Evolutionary conservation across 2,329 filamentous ascomycete species (phyloP), one percentile per base, ranked within the genome.

Genomic region (Pseudogymnoascus destructans): DNA sequence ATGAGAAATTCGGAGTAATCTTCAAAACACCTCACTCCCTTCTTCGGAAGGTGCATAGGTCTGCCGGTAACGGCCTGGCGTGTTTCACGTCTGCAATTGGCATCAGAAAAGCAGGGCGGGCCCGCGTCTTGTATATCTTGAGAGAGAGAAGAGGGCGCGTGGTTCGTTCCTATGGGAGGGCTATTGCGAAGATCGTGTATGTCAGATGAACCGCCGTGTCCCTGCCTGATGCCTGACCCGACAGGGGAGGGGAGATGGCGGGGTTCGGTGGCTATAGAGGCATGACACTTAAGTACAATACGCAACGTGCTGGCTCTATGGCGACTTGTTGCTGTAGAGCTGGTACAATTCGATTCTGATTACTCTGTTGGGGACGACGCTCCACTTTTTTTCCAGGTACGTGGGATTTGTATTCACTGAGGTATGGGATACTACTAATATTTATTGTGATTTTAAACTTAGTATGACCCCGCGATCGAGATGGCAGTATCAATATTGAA

Each of bases 1-100:
- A 89, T 91, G 88, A 89, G 88, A 93, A 93, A 93, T 92, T 93
- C 88, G 88, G 89, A 93, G 89, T 87, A 93, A 84, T 91, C 87
- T 91, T 89, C 87, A 89, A 68, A 71, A 69, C 63, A 70, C 70
- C 71, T 68, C 63, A 64, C 69, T 72, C 69, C 68, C 72, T 74
- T 70, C 72, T 73, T 70, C 69, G 71, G 68, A 68, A 70, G 69
- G 68, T 68, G 65, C 68, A 72, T 66, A 70, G 76, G 75, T 77
- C 88, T 87, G 85, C 86, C 86, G 83, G 87, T 80, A 79, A 92
- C 86, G 87, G 86, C 79, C 86, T 85, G 81, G 81, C 87, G 86
- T 87, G 85, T 87, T 71, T 71, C 77, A 82, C 85, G 87, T 81
- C 79, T 88, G 87, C 86, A 89, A 82, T 78, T 77, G 87, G 86